Evolutionary conservation across 2,329 filamentous ascomycete species (phyloP).

Genomic region (Myotisia sp.): DNA sequence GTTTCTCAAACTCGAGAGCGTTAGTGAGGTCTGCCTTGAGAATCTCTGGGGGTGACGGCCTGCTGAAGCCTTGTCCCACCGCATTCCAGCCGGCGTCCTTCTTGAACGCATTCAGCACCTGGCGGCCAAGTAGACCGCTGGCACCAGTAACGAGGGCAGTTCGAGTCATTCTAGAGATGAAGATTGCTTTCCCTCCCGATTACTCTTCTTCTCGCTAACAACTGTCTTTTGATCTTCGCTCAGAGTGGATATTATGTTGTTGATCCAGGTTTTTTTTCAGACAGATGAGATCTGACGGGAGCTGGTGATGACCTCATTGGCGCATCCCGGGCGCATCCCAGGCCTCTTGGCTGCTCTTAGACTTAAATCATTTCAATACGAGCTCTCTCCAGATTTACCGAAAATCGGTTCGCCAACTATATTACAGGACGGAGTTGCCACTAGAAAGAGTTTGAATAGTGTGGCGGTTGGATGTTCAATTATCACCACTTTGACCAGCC

Average conservation of each 20-base stretch:
- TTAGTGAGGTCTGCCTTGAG: constrained; percentile 43
- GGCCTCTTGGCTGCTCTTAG: background rate
- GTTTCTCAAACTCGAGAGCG: constrained; percentile 29
- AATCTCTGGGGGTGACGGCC: constrained; percentile 51
- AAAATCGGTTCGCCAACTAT: too few relatives aligned
- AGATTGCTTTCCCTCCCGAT: background rate
- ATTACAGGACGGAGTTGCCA: too few relatives aligned
- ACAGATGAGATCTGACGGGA: background rate
- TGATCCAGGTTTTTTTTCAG: background rate
- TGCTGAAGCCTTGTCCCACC: constrained; percentile 58
- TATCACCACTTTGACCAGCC: too few relatives aligned
- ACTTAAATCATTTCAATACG: too few relatives aligned
- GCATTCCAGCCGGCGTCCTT: constrained; percentile 49
- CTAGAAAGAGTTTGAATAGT: too few relatives aligned
- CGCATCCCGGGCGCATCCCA: too few relatives aligned
- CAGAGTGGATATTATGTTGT: background rate
- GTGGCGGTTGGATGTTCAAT: too few relatives aligned
- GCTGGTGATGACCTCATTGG: background rate
- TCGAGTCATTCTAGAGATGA: constrained; percentile 26
- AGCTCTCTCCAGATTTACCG: too few relatives aligned
- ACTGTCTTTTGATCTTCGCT: background rate
- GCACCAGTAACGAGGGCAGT: constrained; percentile 69
- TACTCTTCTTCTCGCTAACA: too few relatives aligned
- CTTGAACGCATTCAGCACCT: constrained; percentile 58
- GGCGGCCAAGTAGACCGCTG: constrained; percentile 67